Percentiles rank a stretch among this genome's conserved stretches.
Conservation (phyloP, 148 eudicot genomes). For the Chenopodium formosanum region DNA sequence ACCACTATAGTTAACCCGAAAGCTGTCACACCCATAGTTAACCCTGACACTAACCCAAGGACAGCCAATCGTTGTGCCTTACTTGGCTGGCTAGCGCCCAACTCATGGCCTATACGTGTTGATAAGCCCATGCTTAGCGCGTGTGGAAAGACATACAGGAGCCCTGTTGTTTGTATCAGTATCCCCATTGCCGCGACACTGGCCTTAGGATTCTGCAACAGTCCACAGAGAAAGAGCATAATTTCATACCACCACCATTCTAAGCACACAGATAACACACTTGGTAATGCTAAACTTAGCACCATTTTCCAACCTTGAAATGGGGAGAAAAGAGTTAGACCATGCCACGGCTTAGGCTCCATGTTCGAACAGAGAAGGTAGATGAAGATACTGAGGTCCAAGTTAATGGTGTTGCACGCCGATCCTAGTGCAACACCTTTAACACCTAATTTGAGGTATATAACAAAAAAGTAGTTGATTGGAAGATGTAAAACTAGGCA, state of each 20-base stretch:
- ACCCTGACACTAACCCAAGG: conserved; percentile 43
- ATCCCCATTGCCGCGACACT: conserved; percentile 82
- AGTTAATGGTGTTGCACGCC: conserved; percentile 50
- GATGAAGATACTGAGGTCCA: conserved; percentile 56
- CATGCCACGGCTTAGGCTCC: conserved; percentile 64
- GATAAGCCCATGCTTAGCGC: conserved; percentile 65
- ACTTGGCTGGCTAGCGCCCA: conserved; percentile 63
- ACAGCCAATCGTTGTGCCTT: conserved; percentile 56
- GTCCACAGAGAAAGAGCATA: conserved; percentile 74
- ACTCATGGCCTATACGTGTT: conserved; percentile 69
- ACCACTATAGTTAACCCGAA: conserved; percentile 39
- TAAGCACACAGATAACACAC: conserved; percentile 61
- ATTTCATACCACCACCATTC: conserved; percentile 99
- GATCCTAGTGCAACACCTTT: conserved; percentile 77
- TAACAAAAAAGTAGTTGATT: conserved; percentile 53
- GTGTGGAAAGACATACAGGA: conserved; percentile 63
- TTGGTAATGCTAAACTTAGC: conserved; percentile 63
- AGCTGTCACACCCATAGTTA: conserved; percentile 44
- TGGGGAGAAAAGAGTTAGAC: conserved; percentile 36
- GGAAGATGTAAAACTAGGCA: conserved; percentile 64
- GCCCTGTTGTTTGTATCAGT: conserved; percentile 75
- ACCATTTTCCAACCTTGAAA: conserved; percentile 72
- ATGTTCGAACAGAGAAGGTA: conserved; percentile 42
- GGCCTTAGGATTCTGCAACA: conserved; percentile 57
- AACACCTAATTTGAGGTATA: conserved; percentile 51